Conservation (phyloP, 768 basidiomycete genomes). For the Piloderma croceum region DNA sequence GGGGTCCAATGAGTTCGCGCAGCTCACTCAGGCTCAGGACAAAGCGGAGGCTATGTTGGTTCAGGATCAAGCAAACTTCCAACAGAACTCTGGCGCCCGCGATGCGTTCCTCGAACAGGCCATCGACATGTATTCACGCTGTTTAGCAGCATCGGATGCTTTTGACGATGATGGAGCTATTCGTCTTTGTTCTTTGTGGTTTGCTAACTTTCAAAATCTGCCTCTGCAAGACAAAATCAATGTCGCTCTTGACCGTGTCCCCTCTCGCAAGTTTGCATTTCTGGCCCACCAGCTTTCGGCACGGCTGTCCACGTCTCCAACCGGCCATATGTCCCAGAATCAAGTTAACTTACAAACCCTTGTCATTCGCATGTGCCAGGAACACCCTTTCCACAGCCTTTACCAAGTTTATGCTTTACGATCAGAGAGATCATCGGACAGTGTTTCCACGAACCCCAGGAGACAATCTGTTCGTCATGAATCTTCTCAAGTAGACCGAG, state of each 20-base stretch:
- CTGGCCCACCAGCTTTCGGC: constrained; percentile 92
- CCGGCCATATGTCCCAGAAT: constrained; percentile 26
- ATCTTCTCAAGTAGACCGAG: constrained; percentile 51
- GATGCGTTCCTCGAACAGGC: constrained; percentile 67
- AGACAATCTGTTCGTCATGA: constrained; percentile 45
- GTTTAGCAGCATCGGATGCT: constrained; percentile 60
- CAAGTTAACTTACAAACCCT: constrained; percentile 60
- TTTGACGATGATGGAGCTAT: constrained; percentile 77
- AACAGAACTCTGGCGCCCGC: constrained; percentile 38
- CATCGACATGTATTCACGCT: constrained; percentile 79
- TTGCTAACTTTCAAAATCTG: constrained; percentile 71
- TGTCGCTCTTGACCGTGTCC: constrained; percentile 51
- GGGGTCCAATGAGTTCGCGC: constrained; percentile 15
- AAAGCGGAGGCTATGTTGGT: constrained; percentile 45
- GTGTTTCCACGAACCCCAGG: constrained; percentile 17
- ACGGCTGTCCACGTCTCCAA: constrained; percentile 53
- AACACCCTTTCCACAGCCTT: constrained; percentile 92
- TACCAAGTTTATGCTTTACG: constrained; percentile 83
- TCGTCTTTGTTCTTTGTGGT: constrained; percentile 87
- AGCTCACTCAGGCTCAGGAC: constrained; percentile 32
- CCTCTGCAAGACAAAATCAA: constrained; percentile 39
- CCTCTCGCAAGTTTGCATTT: constrained; percentile 86
- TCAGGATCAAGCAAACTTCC: constrained; percentile 46
- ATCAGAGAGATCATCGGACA: constrained; percentile 26
- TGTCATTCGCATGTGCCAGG: constrained; percentile 70